Evolutionary conservation across 1,284 basidiomycete genomes (phyloP), one percentile per base, ranked within the genome.

Genomic region (Puccinia sorghi): DNA sequence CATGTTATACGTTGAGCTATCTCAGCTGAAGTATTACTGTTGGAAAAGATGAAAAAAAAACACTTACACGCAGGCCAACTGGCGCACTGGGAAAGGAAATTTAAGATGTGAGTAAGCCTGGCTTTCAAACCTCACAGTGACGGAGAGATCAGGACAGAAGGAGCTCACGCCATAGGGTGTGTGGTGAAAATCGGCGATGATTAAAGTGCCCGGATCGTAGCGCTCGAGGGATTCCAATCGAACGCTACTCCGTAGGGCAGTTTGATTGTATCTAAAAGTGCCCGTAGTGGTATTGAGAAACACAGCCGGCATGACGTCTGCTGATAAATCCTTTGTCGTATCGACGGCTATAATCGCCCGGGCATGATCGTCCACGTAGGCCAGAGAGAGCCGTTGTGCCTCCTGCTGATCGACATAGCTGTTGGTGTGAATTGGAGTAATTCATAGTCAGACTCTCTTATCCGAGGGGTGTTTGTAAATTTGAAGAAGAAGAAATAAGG

Each of bases 31-130:
- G 48, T 12, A 32, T 69, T 9, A 43, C 2, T 17, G 13, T 11
- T 27, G 6, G 7, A 67, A 3, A 22, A 13, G 22, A 15, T 5
- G n/a, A 5, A 32, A 6, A 20, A 20, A 69, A 57, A 57, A 46
- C n/a, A 61, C 72, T 59, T 50, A 73, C 72, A 73, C n/a, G 72
- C 72, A 37, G 72, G 59, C 72, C 72, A 73, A 17, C 41, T 61
- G 46, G 72, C 72, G 27, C 72, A 73, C 72, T 73, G 43, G 50
- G 27, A 27, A 59, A 63, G 8, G 20, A 12, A 50, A 46, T 39
- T 12, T n/a, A 52, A 7, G 2, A 17, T n/a, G 17, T 54, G 1
- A 43, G 41, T 9, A 43, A 7, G 13, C 43, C 39, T 59, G 39
- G 50, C 20, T 8, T 13, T 13, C 22, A 12, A 48, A 15, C 4